These are phyloP conservation scores for Choiromyces venosus DNA, from an alignment of 495 filamentous ascomycete genomes.

Conservation along the genomic window DNA sequence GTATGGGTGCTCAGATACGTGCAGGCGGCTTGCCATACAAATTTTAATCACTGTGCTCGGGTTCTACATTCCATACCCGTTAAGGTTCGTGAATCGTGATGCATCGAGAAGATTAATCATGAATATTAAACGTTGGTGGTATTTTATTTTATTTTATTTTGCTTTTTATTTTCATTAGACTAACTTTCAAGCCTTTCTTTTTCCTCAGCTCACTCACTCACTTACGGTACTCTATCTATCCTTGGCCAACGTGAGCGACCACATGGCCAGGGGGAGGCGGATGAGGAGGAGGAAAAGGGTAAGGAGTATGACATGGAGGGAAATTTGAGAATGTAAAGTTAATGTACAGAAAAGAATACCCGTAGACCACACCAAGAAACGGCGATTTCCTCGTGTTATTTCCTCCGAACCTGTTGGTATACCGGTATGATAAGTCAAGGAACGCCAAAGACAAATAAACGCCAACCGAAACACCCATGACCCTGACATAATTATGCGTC, in stretches of 20 bases:
- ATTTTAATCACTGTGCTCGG: too few relatives aligned
- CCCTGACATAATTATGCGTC: background rate
- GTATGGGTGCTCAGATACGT: too few relatives aligned
- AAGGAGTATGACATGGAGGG: background rate
- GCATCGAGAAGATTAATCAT: background rate
- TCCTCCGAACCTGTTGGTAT: background rate
- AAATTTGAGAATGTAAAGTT: conserved; percentile 1
- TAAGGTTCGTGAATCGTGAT: background rate
- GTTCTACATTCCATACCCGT: too few relatives aligned
- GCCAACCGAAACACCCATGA: background rate
- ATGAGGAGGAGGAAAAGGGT: background rate
- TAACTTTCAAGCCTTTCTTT: background rate
- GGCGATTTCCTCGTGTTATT: background rate
- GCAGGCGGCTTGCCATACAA: too few relatives aligned
- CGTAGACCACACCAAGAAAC: background rate
- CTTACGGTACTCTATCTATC: too few relatives aligned
- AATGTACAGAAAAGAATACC: background rate
- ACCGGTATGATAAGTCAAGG: background rate
- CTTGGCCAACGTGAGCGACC: background rate
- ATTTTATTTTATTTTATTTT: background rate
- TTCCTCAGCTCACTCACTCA: background rate
- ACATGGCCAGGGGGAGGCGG: background rate
- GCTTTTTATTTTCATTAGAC: background rate
- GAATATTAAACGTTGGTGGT: background rate
- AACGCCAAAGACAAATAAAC: conserved; percentile 1